These are phyloP conservation scores for Cercospora berteroae DNA, from an alignment of 2,329 filamentous ascomycete genomes.

Conservation along the genomic window DNA sequence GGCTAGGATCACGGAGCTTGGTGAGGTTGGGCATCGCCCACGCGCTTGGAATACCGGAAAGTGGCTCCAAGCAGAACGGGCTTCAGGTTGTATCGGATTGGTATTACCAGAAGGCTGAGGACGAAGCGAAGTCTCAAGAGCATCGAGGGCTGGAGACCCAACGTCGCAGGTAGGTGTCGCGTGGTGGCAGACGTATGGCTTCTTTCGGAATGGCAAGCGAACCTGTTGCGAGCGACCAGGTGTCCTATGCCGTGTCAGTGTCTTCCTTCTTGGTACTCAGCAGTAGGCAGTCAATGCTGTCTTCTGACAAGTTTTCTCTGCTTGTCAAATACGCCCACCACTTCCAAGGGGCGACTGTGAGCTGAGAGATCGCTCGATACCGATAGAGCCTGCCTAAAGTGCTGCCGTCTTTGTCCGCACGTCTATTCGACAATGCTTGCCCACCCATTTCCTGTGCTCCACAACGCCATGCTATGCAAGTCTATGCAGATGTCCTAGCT, in stretches of 20 bases:
- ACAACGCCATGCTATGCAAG: conserved; percentile 14
- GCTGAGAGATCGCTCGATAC: neutral
- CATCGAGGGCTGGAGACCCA: neutral
- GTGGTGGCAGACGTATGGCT: neutral
- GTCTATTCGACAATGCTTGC: conserved; percentile 12
- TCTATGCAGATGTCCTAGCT: conserved; percentile 4
- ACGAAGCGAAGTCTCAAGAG: neutral
- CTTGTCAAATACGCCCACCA: neutral
- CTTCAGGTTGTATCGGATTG: neutral
- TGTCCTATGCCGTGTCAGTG: neutral
- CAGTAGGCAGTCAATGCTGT: neutral
- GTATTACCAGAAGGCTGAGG: neutral
- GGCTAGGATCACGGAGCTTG: neutral
- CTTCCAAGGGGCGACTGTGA: neutral
- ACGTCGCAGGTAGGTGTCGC: neutral
- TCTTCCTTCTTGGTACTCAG: neutral
- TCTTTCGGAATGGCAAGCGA: neutral
- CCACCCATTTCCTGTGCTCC: neutral
- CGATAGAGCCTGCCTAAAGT: neutral
- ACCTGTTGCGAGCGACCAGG: neutral
- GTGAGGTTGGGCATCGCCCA: neutral
- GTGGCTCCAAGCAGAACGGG: neutral
- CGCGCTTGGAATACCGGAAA: neutral
- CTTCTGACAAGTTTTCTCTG: neutral
- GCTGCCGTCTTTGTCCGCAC: conserved; percentile 15